Conservation (phyloP, 371 early-diverging fungal species). For the Mucor sp. region DNA sequence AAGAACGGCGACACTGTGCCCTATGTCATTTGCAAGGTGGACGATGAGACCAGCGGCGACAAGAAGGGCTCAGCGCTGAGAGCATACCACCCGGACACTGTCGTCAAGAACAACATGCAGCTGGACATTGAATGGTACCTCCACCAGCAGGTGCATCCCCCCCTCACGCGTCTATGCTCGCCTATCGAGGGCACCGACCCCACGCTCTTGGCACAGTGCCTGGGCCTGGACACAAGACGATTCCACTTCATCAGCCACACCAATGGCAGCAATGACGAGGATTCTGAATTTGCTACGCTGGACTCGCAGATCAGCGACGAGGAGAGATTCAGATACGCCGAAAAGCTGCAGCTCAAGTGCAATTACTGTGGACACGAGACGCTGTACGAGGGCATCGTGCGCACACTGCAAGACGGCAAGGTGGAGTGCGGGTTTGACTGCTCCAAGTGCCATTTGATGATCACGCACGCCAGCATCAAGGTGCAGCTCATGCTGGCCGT, state of each 20-base stretch:
- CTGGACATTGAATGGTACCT: slow-evolving; percentile 97
- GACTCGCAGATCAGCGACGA: slow-evolving; percentile 82
- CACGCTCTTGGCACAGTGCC: slow-evolving; percentile 79
- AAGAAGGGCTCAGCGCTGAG: slow-evolving; percentile 68
- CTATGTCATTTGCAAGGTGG: slow-evolving; percentile 90
- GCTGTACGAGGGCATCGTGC: slow-evolving; percentile 60
- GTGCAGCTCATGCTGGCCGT: slow-evolving; percentile 70
- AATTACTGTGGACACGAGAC: slow-evolving; percentile 56
- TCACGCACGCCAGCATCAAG: slow-evolving; percentile 44
- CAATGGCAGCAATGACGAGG: slow-evolving; percentile 40
- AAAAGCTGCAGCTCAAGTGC: slow-evolving; percentile 66
- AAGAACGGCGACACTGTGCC: slow-evolving; percentile 94
- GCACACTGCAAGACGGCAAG: slow-evolving; percentile 18
- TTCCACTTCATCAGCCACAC: slow-evolving; percentile 44
- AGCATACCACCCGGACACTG: slow-evolving; percentile 92
- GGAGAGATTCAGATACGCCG: slow-evolving; percentile 82
- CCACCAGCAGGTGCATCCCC: slow-evolving; percentile 95
- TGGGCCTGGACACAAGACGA: slow-evolving; percentile 79
- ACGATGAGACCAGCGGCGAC: slow-evolving; percentile 38
- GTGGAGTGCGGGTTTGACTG: slow-evolving; percentile 59
- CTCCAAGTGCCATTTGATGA: slow-evolving; percentile 53
- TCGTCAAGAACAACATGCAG: slow-evolving; percentile 59
- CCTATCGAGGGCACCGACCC: slow-evolving; percentile 90
- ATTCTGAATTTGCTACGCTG: slow-evolving; percentile 68
- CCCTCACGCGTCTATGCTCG: slow-evolving; percentile 87